phyloP scores from a whole-genome alignment of 1,284 basidiomycete species.

The Tilletia walkeri region DNA sequence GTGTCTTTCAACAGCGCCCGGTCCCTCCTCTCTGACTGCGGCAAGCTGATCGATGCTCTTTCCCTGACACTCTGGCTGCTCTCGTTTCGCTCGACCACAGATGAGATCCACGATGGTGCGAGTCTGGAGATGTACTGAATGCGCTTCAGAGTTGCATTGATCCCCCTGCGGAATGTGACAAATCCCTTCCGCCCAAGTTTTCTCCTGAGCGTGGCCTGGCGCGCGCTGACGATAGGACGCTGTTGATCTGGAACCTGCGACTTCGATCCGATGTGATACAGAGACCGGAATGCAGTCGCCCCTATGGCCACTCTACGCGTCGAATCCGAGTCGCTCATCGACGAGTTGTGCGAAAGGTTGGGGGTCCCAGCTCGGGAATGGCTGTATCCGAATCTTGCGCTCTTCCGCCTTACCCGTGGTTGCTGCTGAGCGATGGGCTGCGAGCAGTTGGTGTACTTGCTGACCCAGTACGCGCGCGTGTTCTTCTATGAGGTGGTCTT shows the following conservation, averaged over 20 bases:
- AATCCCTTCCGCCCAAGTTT: too few species aligned
- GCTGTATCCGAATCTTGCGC: background rate
- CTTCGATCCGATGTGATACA: too few species aligned
- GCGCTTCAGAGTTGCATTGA: too few species aligned
- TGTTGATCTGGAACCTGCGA: too few species aligned
- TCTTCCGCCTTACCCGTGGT: background rate
- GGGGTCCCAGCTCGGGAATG: background rate
- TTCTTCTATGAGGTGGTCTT: background rate
- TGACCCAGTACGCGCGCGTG: background rate
- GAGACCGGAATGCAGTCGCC: too few species aligned
- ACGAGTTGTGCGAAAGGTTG: background rate
- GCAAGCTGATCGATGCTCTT: background rate
- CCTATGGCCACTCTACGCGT: too few species aligned
- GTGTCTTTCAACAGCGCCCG: background rate
- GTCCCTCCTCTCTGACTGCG: background rate
- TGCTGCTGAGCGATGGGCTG: background rate
- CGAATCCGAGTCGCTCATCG: background rate
- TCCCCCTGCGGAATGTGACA: too few species aligned
- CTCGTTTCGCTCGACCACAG: background rate
- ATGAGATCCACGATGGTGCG: conserved; percentile 26
- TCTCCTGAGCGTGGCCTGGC: too few species aligned
- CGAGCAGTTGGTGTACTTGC: background rate
- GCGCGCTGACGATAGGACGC: too few species aligned
- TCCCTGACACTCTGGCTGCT: background rate
- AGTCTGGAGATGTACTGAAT: conserved; percentile 25